Conservation (phyloP, 352 stramenopile species). For the Pythium aphanidermatum region DNA sequence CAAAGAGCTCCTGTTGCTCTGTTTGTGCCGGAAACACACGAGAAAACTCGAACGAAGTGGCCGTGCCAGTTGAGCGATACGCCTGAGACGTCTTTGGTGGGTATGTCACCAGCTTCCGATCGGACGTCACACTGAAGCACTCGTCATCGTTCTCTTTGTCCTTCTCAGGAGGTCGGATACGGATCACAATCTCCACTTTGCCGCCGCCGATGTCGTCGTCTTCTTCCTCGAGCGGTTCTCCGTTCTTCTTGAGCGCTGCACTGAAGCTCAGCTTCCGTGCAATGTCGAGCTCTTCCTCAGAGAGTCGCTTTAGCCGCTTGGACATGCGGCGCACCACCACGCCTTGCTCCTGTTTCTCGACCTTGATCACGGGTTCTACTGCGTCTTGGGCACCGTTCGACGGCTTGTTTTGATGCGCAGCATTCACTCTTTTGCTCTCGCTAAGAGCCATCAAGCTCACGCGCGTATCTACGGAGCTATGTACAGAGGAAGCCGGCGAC, state of each 20-base stretch:
- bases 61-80: slow-evolving; percentile 67
- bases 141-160: slow-evolving; percentile 19
- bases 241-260: slow-evolving; percentile 24
- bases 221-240: slow-evolving; percentile 17
- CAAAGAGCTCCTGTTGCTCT: slow-evolving; percentile 90
- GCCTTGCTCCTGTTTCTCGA: slow-evolving; percentile 1
- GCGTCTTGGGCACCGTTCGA: background rate
- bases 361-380: background rate
- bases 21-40: slow-evolving; percentile 78
- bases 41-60: slow-evolving; percentile 77
- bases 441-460: slow-evolving; percentile 21
- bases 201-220: no score
- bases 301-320: slow-evolving; percentile 5
- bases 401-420: background rate
- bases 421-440: slow-evolving; percentile 2
- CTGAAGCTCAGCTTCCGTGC: slow-evolving; percentile 69
- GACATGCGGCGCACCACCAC: background rate
- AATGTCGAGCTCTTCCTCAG: slow-evolving; percentile 26
- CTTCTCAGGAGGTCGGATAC: slow-evolving; percentile 35
- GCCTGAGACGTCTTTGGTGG: slow-evolving; percentile 69
- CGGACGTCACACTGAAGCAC: slow-evolving; percentile 65
- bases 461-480: background rate
- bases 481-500: no score
- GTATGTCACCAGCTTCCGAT: slow-evolving; percentile 53
- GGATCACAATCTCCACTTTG: slow-evolving; percentile 59